These are phyloP conservation scores for Penicillium cosmopolitanum DNA, from an alignment of 495 filamentous ascomycete species.

Conservation along the genomic window DNA sequence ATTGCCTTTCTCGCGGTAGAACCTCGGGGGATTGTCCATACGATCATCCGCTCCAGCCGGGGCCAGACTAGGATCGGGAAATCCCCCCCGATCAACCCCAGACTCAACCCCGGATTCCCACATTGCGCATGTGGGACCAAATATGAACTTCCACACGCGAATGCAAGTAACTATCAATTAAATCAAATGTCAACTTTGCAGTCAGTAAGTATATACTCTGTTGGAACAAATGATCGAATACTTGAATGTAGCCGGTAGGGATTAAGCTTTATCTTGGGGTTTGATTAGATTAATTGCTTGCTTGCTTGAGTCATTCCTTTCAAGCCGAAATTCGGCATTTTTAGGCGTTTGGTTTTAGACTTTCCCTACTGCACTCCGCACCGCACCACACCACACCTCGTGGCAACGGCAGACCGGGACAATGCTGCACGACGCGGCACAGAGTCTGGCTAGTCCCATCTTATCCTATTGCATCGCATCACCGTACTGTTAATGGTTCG, in stretches of 20 bases:
- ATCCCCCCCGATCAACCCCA: conserved; percentile 3
- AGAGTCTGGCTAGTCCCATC: not conserved
- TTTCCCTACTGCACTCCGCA: not conserved
- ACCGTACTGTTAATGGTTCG: not conserved
- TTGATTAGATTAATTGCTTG: not conserved
- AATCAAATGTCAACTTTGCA: too few species aligned
- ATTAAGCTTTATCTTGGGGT: too few species aligned
- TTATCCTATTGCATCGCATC: not conserved
- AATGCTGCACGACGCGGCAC: not conserved
- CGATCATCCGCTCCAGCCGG: not conserved
- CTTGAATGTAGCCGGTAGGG: not conserved
- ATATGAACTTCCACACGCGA: not conserved
- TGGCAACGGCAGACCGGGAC: not conserved
- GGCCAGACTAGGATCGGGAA: not conserved
- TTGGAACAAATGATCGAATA: not conserved
- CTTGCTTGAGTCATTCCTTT: not conserved
- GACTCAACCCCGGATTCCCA: conserved; percentile 4
- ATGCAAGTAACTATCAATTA: not conserved
- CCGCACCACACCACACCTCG: not conserved
- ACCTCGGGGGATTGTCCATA: conserved; percentile 9
- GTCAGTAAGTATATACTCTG: too few species aligned
- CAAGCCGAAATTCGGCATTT: conserved; percentile 1
- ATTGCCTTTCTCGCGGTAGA: conserved; percentile 8
- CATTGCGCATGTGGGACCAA: not conserved
- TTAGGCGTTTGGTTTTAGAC: not conserved